A percentile compares a stretch with the other conserved stretches of the same genome.
Evolutionary conservation across 495 filamentous ascomycete species (phyloP).

Genomic region (Xylaria bambusicola): DNA sequence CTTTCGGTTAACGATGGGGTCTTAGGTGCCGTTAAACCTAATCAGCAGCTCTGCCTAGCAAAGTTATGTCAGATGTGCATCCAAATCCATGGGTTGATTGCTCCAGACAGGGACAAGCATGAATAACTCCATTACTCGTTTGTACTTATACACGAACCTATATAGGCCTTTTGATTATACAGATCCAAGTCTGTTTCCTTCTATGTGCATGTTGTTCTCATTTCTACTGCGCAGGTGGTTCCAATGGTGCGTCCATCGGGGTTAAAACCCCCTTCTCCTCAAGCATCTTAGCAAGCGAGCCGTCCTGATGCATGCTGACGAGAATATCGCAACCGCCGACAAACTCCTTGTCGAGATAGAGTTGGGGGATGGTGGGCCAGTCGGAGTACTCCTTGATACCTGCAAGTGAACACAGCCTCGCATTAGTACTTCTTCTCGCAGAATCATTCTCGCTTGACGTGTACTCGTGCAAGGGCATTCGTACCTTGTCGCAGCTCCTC

Average conservation of each 20-base stretch:
- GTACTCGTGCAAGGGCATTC: constrained; percentile 20
- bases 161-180: constrained; percentile 13
- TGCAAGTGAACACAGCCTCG: constrained; percentile 36
- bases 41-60: neutral
- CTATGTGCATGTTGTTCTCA: neutral
- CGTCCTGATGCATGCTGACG: constrained; percentile 96
- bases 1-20: too few relatives aligned
- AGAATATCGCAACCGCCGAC: constrained; percentile 96
- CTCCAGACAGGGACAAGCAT: neutral
- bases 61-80: neutral
- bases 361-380: constrained; percentile 97
- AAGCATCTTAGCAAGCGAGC: constrained; percentile 85
- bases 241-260: constrained; percentile 20
- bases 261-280: constrained; percentile 85
- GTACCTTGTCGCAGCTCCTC: constrained; percentile 80
- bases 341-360: constrained; percentile 95
- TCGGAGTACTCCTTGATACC: constrained; percentile 98
- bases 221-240: constrained; percentile 17
- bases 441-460: constrained; percentile 4
- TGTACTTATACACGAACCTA: constrained; percentile 13
- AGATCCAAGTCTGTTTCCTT: neutral
- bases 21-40: neutral
- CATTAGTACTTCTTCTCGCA: constrained; percentile 7
- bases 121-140: constrained; percentile 3
- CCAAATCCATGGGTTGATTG: neutral